A percentile compares a stretch with the other conserved stretches of the same genome.
Evolutionary conservation across 345 rosid genomes (phyloP).

Genomic region (Brassica juncea): DNA sequence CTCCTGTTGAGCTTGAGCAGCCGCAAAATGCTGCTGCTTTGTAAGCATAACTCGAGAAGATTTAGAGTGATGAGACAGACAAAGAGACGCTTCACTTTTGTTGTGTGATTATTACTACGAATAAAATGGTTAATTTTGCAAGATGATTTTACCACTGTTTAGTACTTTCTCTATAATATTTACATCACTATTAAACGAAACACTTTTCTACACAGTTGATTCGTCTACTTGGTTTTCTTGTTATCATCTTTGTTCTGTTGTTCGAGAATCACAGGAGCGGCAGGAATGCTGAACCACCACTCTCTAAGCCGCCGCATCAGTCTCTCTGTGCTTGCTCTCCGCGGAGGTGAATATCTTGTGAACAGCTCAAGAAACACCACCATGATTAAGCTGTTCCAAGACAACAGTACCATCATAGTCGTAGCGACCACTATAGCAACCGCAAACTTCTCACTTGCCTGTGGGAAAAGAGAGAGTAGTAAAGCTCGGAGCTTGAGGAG

Average conservation of each 20-base stretch:
- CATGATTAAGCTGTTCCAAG: slow-evolving; percentile 52
- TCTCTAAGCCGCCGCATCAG: slow-evolving; percentile 75
- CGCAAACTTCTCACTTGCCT: slow-evolving; percentile 85
- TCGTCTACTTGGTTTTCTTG: slow-evolving; percentile 59
- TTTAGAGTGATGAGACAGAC: neutral
- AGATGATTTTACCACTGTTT: neutral
- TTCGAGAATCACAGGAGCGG: slow-evolving; percentile 78
- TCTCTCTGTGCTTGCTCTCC: slow-evolving; percentile 71
- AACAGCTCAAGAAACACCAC: slow-evolving; percentile 63
- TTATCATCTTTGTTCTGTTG: slow-evolving; percentile 68
- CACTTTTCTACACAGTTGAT: neutral
- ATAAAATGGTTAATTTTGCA: slow-evolving; percentile 34
- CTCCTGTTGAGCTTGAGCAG: slow-evolving; percentile 41
- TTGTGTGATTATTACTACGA: slow-evolving; percentile 34
- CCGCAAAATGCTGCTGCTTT: slow-evolving; percentile 16
- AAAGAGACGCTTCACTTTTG: slow-evolving; percentile 18
- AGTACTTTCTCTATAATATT: neutral
- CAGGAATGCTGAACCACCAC: slow-evolving; percentile 98
- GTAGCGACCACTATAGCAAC: slow-evolving; percentile 47
- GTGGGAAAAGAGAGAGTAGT: slow-evolving; percentile 69
- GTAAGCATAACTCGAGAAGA: slow-evolving; percentile 14
- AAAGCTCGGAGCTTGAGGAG: slow-evolving; percentile 91
- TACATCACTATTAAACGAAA: neutral
- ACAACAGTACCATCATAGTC: slow-evolving; percentile 49
- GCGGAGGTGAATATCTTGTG: slow-evolving; percentile 74